Evolutionary conservation across 345 rosid species (phyloP).

Genomic region (Erodium maritimum): DNA sequence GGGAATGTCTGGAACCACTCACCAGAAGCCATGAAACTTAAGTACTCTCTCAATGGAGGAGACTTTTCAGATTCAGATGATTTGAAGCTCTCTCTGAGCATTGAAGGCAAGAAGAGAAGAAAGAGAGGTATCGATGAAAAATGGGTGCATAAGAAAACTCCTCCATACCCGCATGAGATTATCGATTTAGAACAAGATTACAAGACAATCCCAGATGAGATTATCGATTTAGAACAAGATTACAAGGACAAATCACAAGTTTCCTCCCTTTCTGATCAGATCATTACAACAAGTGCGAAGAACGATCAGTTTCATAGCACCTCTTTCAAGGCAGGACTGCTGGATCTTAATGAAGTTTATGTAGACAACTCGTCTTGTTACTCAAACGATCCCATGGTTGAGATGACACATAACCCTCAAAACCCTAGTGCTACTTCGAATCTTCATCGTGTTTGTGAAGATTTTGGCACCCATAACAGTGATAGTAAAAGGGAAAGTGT

Average conservation of each 20-base stretch:
- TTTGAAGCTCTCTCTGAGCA: constrained; percentile 30
- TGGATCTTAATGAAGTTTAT: constrained; percentile 33
- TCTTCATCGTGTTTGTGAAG: background rate
- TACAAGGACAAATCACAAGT: constrained; percentile 11
- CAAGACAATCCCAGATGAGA: constrained; percentile 9
- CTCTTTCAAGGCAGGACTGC: constrained; percentile 7
- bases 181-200: constrained; percentile 27
- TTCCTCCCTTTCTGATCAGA: constrained; percentile 11
- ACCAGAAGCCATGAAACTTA: background rate
- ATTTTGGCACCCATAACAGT: background rate
- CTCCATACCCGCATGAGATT: constrained; percentile 10
- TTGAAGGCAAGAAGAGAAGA: constrained; percentile 14
- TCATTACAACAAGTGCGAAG: constrained; percentile 11
- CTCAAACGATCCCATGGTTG: constrained; percentile 9
- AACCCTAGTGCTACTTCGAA: background rate
- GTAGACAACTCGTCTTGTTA: constrained; percentile 20
- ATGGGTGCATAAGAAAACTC: constrained; percentile 10
- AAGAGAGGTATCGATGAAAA: constrained; percentile 4
- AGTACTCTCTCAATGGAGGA: background rate
- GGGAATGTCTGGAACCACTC: constrained; percentile 9
- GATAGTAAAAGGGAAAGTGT: background rate
- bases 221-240: constrained; percentile 27
- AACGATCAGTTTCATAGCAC: constrained; percentile 9
- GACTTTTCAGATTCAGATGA: constrained; percentile 13
- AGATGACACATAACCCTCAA: constrained; percentile 6